Evolutionary conservation across 768 basidiomycete genomes (phyloP).

Genomic region (Tulasnella sp.): DNA sequence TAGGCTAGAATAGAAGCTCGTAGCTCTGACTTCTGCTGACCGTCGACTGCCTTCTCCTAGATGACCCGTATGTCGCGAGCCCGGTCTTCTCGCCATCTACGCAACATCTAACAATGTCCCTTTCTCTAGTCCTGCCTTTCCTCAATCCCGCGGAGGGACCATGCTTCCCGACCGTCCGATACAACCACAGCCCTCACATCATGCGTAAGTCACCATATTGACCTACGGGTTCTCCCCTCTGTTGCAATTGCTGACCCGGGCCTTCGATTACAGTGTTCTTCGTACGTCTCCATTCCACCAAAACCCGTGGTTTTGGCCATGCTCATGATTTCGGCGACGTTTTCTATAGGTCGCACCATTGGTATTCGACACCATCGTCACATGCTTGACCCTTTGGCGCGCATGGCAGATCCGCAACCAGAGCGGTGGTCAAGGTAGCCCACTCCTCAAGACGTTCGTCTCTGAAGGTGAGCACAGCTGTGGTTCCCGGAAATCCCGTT

Average conservation of each 20-base stretch:
- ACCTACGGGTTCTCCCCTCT: background rate
- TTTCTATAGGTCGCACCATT: conserved; percentile 18
- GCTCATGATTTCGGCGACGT: background rate
- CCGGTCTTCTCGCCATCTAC: background rate
- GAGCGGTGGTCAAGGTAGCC: conserved; percentile 21
- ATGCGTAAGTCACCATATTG: background rate
- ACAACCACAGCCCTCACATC: conserved; percentile 15
- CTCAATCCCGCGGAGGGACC: conserved; percentile 21
- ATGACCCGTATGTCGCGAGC: conserved; percentile 19
- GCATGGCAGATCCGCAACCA: conserved; percentile 15
- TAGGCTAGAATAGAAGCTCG: background rate
- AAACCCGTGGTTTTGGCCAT: background rate
- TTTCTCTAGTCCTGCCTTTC: conserved; percentile 23
- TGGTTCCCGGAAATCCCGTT: too few relatives aligned
- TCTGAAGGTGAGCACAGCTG: background rate
- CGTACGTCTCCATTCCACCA: background rate
- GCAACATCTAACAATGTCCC: background rate
- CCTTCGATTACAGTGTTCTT: conserved; percentile 1
- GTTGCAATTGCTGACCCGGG: background rate
- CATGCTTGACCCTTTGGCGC: conserved; percentile 4
- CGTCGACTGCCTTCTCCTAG: background rate
- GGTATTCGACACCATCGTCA: conserved; percentile 21
- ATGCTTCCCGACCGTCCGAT: conserved; percentile 25
- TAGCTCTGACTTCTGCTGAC: background rate
- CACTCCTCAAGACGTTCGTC: conserved; percentile 27